Percentiles rank a stretch among this genome's conserved stretches.
Conservation (phyloP, 768 basidiomycete genomes). For the Podaxis rugospora region DNA sequence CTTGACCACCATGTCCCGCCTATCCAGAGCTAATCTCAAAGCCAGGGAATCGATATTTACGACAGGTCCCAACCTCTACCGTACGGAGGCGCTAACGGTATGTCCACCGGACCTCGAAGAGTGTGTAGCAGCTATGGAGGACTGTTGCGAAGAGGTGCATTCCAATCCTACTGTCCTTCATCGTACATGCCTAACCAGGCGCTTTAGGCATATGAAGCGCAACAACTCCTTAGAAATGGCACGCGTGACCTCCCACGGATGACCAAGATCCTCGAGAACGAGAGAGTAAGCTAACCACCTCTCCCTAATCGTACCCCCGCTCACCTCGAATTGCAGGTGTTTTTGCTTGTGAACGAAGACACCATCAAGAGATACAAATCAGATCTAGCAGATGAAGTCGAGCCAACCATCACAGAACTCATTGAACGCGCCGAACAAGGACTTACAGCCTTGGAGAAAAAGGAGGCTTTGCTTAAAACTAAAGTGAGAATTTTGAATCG, state of each 20-base stretch:
- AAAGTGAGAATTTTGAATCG: constrained; percentile 43
- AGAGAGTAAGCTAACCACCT: constrained; percentile 42
- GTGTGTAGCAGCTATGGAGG: constrained; percentile 75
- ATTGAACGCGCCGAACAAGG: constrained; percentile 69
- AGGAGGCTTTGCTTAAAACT: constrained; percentile 53
- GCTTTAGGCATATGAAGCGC: constrained; percentile 60
- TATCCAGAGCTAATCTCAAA: constrained; percentile 49
- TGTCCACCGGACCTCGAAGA: constrained; percentile 72
- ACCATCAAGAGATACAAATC: constrained; percentile 73
- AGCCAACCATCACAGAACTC: constrained; percentile 75
- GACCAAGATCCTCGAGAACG: constrained; percentile 59
- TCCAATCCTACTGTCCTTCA: neutral
- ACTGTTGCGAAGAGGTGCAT: constrained; percentile 74
- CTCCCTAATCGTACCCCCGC: neutral
- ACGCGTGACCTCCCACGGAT: constrained; percentile 72
- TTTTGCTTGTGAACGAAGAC: constrained; percentile 67
- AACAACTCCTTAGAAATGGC: constrained; percentile 63
- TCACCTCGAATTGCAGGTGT: constrained; percentile 45
- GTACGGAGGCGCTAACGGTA: constrained; percentile 56
- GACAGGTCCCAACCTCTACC: constrained; percentile 60
- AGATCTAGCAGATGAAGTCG: constrained; percentile 73
- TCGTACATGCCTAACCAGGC: neutral
- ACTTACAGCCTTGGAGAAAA: constrained; percentile 54
- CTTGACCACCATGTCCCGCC: constrained; percentile 37
- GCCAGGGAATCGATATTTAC: constrained; percentile 69